Evolutionary conservation across 345 rosid genomes (phyloP).

Genomic region (Gossypium rotundifolium): DNA sequence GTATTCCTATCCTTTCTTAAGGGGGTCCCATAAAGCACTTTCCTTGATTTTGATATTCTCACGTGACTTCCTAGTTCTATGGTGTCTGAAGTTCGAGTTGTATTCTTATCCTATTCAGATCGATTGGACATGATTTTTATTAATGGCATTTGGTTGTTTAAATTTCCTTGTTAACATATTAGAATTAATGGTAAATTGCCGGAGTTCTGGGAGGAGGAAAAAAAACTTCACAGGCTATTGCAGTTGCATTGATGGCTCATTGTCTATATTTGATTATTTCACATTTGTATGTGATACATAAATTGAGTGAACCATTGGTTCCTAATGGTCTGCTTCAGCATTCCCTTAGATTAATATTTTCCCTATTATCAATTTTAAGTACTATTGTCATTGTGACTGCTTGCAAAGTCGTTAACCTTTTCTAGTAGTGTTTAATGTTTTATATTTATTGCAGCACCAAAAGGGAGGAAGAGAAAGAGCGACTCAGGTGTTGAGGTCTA

Average conservation of each 20-base stretch:
- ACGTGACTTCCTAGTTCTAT: neutral
- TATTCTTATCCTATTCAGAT: neutral
- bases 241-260: neutral
- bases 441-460: constrained; percentile 47
- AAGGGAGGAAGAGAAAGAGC: constrained; percentile 83
- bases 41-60: neutral
- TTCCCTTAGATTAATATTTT: neutral
- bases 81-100: neutral
- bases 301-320: neutral
- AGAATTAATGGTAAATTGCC: neutral
- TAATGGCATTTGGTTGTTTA: neutral
- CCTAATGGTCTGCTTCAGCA: neutral
- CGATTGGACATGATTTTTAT: neutral
- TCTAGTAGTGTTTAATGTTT: neutral
- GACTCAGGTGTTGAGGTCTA: constrained; percentile 79
- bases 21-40: constrained; percentile 3
- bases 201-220: neutral
- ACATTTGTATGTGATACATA: neutral
- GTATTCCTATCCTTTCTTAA: neutral
- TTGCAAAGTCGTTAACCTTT: neutral
- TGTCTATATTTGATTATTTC: neutral
- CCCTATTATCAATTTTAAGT: neutral
- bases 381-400: neutral
- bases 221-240: neutral
- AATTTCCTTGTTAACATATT: constrained; percentile 2